Evolutionary conservation across 2,329 filamentous ascomycete species (phyloP).

Genomic region (Nigrospora osmanthi): DNA sequence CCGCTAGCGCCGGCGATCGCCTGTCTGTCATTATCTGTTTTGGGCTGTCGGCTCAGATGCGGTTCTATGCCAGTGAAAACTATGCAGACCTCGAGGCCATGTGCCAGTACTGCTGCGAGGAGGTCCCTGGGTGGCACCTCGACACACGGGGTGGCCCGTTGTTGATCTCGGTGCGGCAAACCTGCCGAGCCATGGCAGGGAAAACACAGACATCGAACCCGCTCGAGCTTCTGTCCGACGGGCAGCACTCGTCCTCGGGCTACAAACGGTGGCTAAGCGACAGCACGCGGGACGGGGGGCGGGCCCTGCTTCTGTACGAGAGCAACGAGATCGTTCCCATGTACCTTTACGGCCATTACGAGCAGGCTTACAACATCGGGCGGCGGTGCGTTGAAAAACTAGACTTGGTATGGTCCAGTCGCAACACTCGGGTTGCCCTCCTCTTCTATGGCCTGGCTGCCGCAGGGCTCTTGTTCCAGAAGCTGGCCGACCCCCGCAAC

Average conservation of each 20-base stretch:
- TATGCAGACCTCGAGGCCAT: slow-evolving; percentile 62
- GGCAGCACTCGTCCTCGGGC: slow-evolving; percentile 49
- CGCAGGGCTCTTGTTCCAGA: slow-evolving; percentile 41
- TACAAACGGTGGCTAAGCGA: slow-evolving; percentile 53
- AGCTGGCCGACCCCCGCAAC: slow-evolving; percentile 38
- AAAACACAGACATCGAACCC: slow-evolving; percentile 53
- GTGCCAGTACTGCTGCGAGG: slow-evolving; percentile 64
- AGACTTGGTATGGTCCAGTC: slow-evolving; percentile 48
- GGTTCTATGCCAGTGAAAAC: slow-evolving; percentile 64
- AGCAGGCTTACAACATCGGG: slow-evolving; percentile 51
- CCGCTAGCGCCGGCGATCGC: slow-evolving; percentile 60
- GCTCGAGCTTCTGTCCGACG: slow-evolving; percentile 55
- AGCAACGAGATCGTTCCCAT: slow-evolving; percentile 55
- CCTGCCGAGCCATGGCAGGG: slow-evolving; percentile 63
- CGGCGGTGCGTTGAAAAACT: slow-evolving; percentile 36
- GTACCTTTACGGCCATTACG: slow-evolving; percentile 56
- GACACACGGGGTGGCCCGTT: slow-evolving; percentile 67
- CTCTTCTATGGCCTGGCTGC: slow-evolving; percentile 54
- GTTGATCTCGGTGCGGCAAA: slow-evolving; percentile 58
- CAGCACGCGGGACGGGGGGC: slow-evolving; percentile 49
- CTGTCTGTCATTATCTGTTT: slow-evolving; percentile 65
- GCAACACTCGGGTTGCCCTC: slow-evolving; percentile 48
- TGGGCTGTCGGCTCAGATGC: slow-evolving; percentile 58
- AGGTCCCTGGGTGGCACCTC: slow-evolving; percentile 63
- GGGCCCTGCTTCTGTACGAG: slow-evolving; percentile 62